A percentile compares a stretch with the other conserved stretches of the same genome.
These are phyloP conservation scores for Fraxinus cuspidata DNA, from an alignment of 257 asterid genomes.

Conservation along the genomic window DNA sequence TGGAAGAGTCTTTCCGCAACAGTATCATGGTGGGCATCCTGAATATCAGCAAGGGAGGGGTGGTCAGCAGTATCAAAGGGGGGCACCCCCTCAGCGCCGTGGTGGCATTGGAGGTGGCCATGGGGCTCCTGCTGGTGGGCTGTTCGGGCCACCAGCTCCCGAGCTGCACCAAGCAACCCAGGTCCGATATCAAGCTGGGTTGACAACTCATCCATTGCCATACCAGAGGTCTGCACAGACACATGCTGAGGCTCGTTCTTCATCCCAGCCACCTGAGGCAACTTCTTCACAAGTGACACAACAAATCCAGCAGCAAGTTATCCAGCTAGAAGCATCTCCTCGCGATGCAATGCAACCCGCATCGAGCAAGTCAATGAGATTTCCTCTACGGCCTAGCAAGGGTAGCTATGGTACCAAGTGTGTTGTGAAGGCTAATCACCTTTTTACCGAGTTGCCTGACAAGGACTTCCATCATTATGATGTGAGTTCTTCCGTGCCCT, in stretches of 20 bases:
- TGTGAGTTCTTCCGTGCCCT: constrained; percentile 42
- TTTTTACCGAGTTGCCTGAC: constrained; percentile 86
- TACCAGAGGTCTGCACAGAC: constrained; percentile 44
- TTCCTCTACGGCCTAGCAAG: constrained; percentile 88
- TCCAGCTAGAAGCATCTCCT: constrained; percentile 51
- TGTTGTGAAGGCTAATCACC: constrained; percentile 90
- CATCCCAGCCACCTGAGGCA: constrained; percentile 51
- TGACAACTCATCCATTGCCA: constrained; percentile 41
- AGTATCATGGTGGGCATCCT: constrained; percentile 35
- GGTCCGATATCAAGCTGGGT: constrained; percentile 54
- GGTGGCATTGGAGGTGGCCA: constrained; percentile 62
- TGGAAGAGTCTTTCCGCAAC: constrained; percentile 47
- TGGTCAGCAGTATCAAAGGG: constrained; percentile 59
- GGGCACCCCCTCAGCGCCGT: constrained; percentile 52
- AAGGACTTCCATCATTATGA: constrained; percentile 95
- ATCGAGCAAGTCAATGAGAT: constrained; percentile 82
- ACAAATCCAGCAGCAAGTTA: constrained; percentile 45
- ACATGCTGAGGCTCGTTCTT: constrained; percentile 54
- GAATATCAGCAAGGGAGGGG: constrained; percentile 52
- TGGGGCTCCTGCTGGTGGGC: constrained; percentile 70
- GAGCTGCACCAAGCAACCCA: constrained; percentile 97
- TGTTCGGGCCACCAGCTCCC: constrained; percentile 72
- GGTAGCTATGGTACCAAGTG: constrained; percentile 73
- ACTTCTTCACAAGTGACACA: constrained; percentile 37
- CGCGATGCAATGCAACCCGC: constrained; percentile 61